A percentile compares a stretch with the other conserved stretches of the same genome.
Conservation (phyloP, 495 filamentous ascomycete genomes). For the Cairneyella variabilis region DNA sequence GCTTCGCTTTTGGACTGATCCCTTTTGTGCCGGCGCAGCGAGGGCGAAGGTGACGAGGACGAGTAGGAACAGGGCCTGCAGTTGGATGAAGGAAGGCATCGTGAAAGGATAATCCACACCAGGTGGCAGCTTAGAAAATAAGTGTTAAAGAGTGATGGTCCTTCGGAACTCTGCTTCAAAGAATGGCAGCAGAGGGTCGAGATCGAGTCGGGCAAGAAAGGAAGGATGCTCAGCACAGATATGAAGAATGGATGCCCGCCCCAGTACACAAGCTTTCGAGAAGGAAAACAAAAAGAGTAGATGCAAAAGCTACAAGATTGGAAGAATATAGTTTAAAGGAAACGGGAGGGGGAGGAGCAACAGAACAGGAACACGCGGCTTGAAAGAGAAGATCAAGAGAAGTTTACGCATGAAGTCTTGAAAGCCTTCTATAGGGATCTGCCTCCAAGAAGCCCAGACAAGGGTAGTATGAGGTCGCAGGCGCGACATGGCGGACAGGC, state of each 20-base stretch:
- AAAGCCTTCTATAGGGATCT: slow-evolving; percentile 12
- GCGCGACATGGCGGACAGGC: slow-evolving; percentile 14
- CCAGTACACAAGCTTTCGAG: slow-evolving; percentile 7
- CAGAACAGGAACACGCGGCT: slow-evolving; percentile 23
- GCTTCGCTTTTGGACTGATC: slow-evolving; percentile 18
- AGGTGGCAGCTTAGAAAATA: slow-evolving; percentile 19
- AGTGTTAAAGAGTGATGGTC: slow-evolving; percentile 25
- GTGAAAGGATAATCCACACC: slow-evolving; percentile 19
- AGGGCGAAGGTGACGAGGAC: slow-evolving; percentile 37
- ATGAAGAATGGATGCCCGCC: slow-evolving; percentile 18
- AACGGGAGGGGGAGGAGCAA: slow-evolving; percentile 26
- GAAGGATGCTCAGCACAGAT: slow-evolving; percentile 22
- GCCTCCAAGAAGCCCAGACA: slow-evolving; percentile 1
- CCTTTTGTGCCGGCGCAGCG: slow-evolving; percentile 22
- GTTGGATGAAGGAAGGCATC: slow-evolving; percentile 35
- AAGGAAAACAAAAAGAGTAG: slow-evolving; percentile 19
- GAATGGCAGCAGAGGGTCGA: slow-evolving; percentile 3
- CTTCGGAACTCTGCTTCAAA: neutral
- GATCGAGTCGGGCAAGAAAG: neutral
- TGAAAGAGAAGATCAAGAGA: slow-evolving; percentile 12
- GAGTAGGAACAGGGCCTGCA: slow-evolving; percentile 33
- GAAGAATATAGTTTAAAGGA: slow-evolving; percentile 19
- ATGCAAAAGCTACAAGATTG: slow-evolving; percentile 10
- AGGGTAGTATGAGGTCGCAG: neutral
- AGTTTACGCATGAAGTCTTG: slow-evolving; percentile 22